Conservation (phyloP, 2,329 filamentous ascomycete genomes). For the Sporothrix schenckii region DNA sequence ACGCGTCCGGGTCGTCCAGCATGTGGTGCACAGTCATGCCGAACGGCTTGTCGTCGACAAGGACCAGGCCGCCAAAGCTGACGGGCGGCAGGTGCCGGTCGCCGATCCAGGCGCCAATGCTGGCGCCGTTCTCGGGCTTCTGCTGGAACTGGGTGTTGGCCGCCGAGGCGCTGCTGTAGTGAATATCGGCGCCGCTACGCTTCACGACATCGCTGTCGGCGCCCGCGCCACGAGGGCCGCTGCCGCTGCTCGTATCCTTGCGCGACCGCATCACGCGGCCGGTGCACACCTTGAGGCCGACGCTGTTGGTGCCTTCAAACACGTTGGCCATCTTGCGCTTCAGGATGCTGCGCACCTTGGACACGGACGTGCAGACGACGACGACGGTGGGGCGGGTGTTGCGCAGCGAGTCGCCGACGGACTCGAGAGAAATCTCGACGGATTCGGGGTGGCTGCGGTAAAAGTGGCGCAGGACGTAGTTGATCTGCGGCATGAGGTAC, state of each 20-base stretch:
- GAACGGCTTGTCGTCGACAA: slow-evolving; percentile 81
- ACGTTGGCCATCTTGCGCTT: slow-evolving; percentile 66
- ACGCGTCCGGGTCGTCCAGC: slow-evolving; percentile 70
- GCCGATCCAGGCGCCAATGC: slow-evolving; percentile 87
- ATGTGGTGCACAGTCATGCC: slow-evolving; percentile 98
- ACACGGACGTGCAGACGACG: slow-evolving; percentile 74
- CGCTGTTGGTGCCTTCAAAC: slow-evolving; percentile 62
- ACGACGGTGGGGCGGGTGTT: slow-evolving; percentile 72
- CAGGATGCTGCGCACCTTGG: slow-evolving; percentile 71
- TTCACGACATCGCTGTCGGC: not conserved
- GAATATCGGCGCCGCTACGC: slow-evolving; percentile 38
- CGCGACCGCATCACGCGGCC: slow-evolving; percentile 37
- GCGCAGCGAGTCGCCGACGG: slow-evolving; percentile 68
- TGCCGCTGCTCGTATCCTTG: slow-evolving; percentile 8
- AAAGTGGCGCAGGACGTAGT: slow-evolving; percentile 69
- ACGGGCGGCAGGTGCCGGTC: slow-evolving; percentile 86
- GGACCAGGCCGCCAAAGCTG: slow-evolving; percentile 83
- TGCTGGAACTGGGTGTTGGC: slow-evolving; percentile 78
- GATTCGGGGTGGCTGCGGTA: slow-evolving; percentile 75
- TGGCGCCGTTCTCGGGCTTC: slow-evolving; percentile 80
- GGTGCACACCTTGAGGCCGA: slow-evolving; percentile 40
- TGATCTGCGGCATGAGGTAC: slow-evolving; percentile 71
- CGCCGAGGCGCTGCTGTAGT: slow-evolving; percentile 44
- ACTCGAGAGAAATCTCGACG: slow-evolving; percentile 75
- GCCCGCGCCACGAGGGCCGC: not conserved